Evolutionary conservation across 371 early-diverging fungal genomes (phyloP), one percentile per base, ranked within the genome.

Genomic region (Cokeromyces recurvatus): DNA sequence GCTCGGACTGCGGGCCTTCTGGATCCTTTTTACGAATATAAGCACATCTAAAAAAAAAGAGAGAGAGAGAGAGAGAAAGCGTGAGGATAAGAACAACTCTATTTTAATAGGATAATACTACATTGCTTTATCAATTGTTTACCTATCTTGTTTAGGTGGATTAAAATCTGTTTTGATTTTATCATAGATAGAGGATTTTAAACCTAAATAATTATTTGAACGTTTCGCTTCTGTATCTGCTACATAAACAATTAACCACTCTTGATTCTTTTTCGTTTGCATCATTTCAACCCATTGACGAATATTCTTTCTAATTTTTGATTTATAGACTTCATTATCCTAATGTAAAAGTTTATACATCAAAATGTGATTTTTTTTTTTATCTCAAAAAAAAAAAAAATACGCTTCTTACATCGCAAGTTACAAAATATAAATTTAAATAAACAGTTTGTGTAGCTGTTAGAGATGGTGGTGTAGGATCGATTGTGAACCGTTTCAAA

Each of bases 191-290:
- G 89, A 78, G 0, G 86, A 64, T 21, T 86, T 81, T 47, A 84
- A 67, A 17, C 66, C 74, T 38, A 90, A 63, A 53, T 87, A 87
- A 53, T 77, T 85, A 32, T 79, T 68, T 15, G 74, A 55, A 39
- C 77, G 65, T 53, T 74, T 73, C 3, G 81, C 71, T 32, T 84
- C 86, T n/a, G 81, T 78, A 24, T 76, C 81, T 20, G 85, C 77
- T 7, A 94, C 77, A 63, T 92, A 88, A 4, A 95, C 87, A 46
- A 96, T 85, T 27, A 92, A 58, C 94, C 95, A 95, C 64, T 93
- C 95, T 64, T 93, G 92, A 48, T 85, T 87, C 71, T 88, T 89
- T 50, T 88, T 87, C 15, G 78, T 70, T 11, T 74, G 70, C 14
- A 90, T 82, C 9, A 78, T 62, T 41, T 84, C 84, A 8, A 90